These are phyloP conservation scores for Fusarium sp. DNA, from an alignment of 2,329 filamentous ascomycete genomes.

Conservation along the genomic window DNA sequence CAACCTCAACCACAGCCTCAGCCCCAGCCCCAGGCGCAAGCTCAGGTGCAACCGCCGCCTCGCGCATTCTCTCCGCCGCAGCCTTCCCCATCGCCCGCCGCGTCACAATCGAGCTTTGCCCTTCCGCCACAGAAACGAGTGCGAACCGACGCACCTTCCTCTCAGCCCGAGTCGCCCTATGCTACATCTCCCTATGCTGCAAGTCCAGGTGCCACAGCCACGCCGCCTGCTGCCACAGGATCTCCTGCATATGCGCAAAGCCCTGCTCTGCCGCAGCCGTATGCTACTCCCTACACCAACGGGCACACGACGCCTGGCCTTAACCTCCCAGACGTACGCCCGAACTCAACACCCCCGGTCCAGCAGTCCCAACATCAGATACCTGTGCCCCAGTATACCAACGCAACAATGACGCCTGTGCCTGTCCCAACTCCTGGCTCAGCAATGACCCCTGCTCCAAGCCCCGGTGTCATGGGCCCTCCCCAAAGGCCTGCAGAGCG, in stretches of 20 bases:
- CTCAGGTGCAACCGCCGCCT: constrained; percentile 55
- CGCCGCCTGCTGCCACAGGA: constrained; percentile 50
- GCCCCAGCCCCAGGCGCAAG: constrained; percentile 61
- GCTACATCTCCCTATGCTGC: constrained; percentile 60
- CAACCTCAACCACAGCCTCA: constrained; percentile 60
- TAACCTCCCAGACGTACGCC: constrained; percentile 49
- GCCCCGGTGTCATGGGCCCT: constrained; percentile 59
- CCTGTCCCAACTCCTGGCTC: constrained; percentile 40
- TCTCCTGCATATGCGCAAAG: constrained; percentile 51
- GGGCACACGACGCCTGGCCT: constrained; percentile 50
- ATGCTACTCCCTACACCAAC: constrained; percentile 52
- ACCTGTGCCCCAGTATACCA: constrained; percentile 42
- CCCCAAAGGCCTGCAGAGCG: constrained; percentile 70
- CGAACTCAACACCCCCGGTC: constrained; percentile 47
- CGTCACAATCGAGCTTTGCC: constrained; percentile 61
- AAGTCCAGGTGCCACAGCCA: constrained; percentile 56
- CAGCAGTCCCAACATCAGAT: constrained; percentile 46
- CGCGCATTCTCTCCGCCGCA: constrained; percentile 71
- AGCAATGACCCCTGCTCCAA: constrained; percentile 40
- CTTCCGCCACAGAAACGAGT: constrained; percentile 76
- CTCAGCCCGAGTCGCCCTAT: constrained; percentile 72
- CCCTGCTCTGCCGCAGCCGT: constrained; percentile 46
- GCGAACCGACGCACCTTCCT: constrained; percentile 68
- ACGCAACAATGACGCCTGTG: constrained; percentile 38
- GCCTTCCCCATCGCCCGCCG: constrained; percentile 67